These are phyloP conservation scores for Serendipita sp. DNA, from an alignment of 768 basidiomycete genomes.

Conservation along the genomic window DNA sequence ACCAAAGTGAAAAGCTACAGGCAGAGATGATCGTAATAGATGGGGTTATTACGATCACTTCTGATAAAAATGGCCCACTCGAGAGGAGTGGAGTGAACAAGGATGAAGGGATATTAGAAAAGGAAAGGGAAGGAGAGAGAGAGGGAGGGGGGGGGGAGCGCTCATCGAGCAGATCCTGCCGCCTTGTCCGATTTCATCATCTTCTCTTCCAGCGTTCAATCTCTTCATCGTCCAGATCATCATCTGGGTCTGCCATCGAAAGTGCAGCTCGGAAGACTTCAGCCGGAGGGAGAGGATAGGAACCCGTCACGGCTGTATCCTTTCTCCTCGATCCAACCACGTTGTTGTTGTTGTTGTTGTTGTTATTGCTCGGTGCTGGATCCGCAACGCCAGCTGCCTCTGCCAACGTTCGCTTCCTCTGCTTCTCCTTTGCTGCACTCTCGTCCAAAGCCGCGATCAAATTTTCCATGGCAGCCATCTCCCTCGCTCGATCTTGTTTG, in stretches of 20 bases:
- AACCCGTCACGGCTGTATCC: neutral
- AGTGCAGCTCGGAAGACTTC: neutral
- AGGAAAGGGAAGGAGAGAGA: too few relatives aligned
- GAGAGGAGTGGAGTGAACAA: too few relatives aligned
- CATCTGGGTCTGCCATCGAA: neutral
- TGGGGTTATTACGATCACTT: too few relatives aligned
- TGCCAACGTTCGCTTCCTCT: neutral
- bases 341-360: too few relatives aligned
- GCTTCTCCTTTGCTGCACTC: neutral
- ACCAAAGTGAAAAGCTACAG: too few relatives aligned
- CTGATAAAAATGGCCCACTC: too few relatives aligned
- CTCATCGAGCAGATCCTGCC: too few relatives aligned
- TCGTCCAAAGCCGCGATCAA: neutral
- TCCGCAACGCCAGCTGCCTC: neutral
- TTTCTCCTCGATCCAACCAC: neutral
- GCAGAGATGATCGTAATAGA: too few relatives aligned
- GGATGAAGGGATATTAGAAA: too few relatives aligned
- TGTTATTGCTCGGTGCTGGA: neutral
- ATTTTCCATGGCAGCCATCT: conserved; percentile 3
- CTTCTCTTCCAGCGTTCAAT: neutral
- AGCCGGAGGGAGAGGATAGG: neutral
- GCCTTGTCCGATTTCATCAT: neutral
- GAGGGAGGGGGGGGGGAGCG: too few relatives aligned
- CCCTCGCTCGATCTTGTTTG: conserved; percentile 5
- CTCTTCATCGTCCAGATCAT: neutral